Percentiles rank a stretch among this genome's conserved stretches.
These are phyloP conservation scores for Collybiopsis confluens DNA, from an alignment of 768 basidiomycete genomes.

Conservation along the genomic window DNA sequence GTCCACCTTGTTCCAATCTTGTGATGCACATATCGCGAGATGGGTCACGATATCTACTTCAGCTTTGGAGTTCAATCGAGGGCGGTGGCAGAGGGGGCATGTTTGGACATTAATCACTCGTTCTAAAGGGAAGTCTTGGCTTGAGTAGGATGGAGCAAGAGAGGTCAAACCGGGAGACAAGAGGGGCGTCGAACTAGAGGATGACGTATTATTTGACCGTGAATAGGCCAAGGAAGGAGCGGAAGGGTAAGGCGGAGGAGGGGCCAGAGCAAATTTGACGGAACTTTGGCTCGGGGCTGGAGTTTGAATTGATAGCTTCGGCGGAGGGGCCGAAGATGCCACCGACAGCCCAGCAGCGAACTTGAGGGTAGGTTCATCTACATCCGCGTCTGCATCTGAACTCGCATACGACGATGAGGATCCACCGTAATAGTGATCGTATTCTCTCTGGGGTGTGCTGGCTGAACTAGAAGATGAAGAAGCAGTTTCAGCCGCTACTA, in stretches of 20 bases:
- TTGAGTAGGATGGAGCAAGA: background rate
- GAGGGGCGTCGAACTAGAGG: constrained; percentile 9
- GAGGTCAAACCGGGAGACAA: no score
- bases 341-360: background rate
- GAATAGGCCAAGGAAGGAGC: constrained; percentile 12
- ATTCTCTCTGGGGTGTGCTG: background rate
- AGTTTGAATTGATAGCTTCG: background rate
- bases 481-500: constrained; percentile 20
- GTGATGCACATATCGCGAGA: constrained; percentile 91
- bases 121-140: constrained; percentile 46
- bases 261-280: background rate
- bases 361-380: constrained; percentile 21
- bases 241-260: background rate
- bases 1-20: constrained; percentile 89
- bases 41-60: constrained; percentile 97
- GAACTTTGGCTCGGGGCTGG: background rate
- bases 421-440: background rate
- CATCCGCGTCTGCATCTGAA: constrained; percentile 31
- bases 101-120: constrained; percentile 93
- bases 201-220: constrained; percentile 21
- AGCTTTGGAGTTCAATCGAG: constrained; percentile 77
- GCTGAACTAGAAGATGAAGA: background rate
- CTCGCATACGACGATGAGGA: constrained; percentile 36
- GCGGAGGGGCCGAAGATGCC: background rate
- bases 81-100: constrained; percentile 91